Base-by-base conservation (phyloP, 495 filamentous ascomycete species). In the Aspergillus nidulans region DNA sequence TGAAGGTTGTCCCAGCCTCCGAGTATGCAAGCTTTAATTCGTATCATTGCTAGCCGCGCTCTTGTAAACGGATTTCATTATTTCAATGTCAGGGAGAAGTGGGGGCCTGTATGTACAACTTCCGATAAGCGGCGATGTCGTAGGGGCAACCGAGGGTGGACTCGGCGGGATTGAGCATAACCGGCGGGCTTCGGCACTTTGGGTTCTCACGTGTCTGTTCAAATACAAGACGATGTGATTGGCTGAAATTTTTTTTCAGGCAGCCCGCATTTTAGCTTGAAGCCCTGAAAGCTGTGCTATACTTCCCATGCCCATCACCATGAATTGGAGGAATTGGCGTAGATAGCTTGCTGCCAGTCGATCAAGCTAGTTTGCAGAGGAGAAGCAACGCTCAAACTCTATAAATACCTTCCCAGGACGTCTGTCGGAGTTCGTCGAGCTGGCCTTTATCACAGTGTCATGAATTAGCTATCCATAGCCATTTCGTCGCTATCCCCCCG, bases 101-200 rank as follows among this genome's bases (percentile, higher is more conserved):
- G 63, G 63, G n/a, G 53, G 50, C 63, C 47, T 50, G 40, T 55
- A 26, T 49, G 50, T 54, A 54, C 50, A 36, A 44, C 20, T 21
- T 59, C 68, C 71, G 71, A 69, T 26, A 55, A 66, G 48, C 72
- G 72, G 72, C 66, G 46, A 42, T 52, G 56, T 34, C 25, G 56
- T 64, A 70, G 69, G 60, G 63, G 57, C 61, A 69, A 66, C 65
- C 58, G 62, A 40, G 61, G 58, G 61, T 60, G 63, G 28, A 56
- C 52, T 60, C 58, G 60, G 59, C 19, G 16, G 1, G n/a, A 25
- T 26, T 49, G 44, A 30, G 7, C 2, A 58, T 34, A 52, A 25
- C 54, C 57, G 63, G 64, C 70, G 70, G 58, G 41, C 62, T 63
- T 71, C 72, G 72, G 72, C 70, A 61, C 64, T 59, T 63, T 54